Conservation (phyloP, 2,329 filamentous ascomycete genomes). For the Penicillium sp. region DNA sequence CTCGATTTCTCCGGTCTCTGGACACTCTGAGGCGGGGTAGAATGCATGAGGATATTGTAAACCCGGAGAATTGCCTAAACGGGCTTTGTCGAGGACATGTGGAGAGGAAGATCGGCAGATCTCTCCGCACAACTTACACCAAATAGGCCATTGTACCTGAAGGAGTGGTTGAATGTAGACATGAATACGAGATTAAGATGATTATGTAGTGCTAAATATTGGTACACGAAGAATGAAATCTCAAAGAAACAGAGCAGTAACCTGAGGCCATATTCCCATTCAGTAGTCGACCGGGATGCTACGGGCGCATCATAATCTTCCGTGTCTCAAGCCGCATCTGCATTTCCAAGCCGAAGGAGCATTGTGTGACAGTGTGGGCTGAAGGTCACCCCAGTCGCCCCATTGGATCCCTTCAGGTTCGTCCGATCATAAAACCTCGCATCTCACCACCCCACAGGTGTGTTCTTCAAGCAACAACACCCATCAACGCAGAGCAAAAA, state of each 20-base stretch:
- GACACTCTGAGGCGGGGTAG: slow-evolving; percentile 1
- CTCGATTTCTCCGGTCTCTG: neutral
- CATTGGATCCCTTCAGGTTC: neutral
- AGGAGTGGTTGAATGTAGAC: neutral
- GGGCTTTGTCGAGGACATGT: neutral
- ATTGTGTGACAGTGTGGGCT: neutral
- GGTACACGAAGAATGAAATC: slow-evolving; percentile 2
- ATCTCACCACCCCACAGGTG: neutral
- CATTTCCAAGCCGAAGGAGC: neutral
- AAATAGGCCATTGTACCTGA: neutral
- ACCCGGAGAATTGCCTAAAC: slow-evolving; percentile 3
- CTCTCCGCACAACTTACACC: neutral
- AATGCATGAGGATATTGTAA: neutral
- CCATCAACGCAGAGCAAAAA: slow-evolving; percentile 33
- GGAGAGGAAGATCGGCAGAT: neutral
- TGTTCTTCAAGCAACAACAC: slow-evolving; percentile 27
- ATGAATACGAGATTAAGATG: neutral
- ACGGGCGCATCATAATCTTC: neutral
- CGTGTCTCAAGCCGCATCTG: neutral
- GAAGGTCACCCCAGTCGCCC: neutral
- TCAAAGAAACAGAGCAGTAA: neutral
- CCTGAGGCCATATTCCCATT: neutral
- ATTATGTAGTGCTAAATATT: slow-evolving; percentile 3
- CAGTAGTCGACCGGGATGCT: neutral
- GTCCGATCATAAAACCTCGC: neutral